Percentiles rank a stretch among this genome's conserved stretches.
Conservation (phyloP, 306 rosid species). For the Glycine tomentella region DNA sequence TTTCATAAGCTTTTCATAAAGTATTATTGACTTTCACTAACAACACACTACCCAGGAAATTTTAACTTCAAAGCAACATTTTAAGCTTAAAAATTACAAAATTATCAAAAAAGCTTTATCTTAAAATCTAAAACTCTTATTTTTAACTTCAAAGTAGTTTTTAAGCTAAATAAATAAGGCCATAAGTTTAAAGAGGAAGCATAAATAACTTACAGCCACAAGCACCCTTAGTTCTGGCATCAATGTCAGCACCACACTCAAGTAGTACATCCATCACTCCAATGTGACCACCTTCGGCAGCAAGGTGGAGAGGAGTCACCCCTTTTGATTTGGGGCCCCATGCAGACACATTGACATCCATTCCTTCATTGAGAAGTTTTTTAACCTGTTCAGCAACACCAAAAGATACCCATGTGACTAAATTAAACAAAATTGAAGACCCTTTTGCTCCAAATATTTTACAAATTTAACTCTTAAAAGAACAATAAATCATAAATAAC, state of each 20-base stretch:
- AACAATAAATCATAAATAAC: slow-evolving; percentile 18
- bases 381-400: slow-evolving; percentile 66
- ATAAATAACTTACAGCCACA: slow-evolving; percentile 81
- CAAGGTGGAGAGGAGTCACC: slow-evolving; percentile 95
- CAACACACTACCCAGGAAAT: not conserved
- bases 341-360: slow-evolving; percentile 85
- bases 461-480: not conserved
- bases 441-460: slow-evolving; percentile 15
- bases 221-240: slow-evolving; percentile 93
- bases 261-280: slow-evolving; percentile 92
- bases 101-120: not conserved
- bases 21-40: not conserved
- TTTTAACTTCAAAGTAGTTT: not conserved
- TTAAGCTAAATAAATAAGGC: not conserved
- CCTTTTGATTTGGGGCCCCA: slow-evolving; percentile 96
- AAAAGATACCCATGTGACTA: slow-evolving; percentile 29
- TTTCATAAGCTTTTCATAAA: not conserved
- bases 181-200: not conserved
- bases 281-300: slow-evolving; percentile 96
- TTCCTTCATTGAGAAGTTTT: slow-evolving; percentile 81
- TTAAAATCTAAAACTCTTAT: not conserved
- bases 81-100: not conserved
- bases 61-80: not conserved
- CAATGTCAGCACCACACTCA: slow-evolving; percentile 95
- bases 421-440: slow-evolving; percentile 1